These are phyloP conservation scores for Globisporangium paroecandrum DNA, from an alignment of 352 stramenopile genomes.

Conservation along the genomic window DNA sequence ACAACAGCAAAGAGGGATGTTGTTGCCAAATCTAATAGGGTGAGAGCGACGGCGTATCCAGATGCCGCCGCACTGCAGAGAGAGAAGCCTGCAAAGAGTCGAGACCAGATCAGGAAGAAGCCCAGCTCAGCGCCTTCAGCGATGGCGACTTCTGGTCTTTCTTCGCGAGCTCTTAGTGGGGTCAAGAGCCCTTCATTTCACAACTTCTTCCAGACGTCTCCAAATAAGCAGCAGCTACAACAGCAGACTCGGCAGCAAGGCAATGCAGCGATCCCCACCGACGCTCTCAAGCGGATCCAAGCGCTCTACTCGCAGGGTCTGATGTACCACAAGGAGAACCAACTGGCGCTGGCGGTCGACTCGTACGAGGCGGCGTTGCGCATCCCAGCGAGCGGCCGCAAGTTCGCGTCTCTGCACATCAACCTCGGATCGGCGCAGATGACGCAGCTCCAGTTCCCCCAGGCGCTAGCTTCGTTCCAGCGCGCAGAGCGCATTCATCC, in stretches of 20 bases:
- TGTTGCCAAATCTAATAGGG: background rate
- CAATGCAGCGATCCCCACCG: background rate
- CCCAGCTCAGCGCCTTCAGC: background rate
- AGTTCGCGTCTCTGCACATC: slow-evolving; percentile 64
- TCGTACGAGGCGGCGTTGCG: slow-evolving; percentile 51
- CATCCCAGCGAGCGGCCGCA: slow-evolving; percentile 24
- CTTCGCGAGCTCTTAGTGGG: background rate
- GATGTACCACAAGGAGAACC: slow-evolving; percentile 49
- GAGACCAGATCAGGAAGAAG: slow-evolving; percentile 3
- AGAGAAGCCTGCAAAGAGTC: background rate
- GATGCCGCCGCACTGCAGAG: background rate
- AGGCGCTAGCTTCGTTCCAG: slow-evolving; percentile 38
- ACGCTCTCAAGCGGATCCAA: slow-evolving; percentile 38
- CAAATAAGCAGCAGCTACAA: background rate
- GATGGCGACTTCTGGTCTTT: background rate
- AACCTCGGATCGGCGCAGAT: slow-evolving; percentile 64
- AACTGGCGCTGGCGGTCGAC: slow-evolving; percentile 39
- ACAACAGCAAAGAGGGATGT: background rate
- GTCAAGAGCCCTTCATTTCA: background rate
- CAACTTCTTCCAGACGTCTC: background rate
- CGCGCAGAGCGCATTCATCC: slow-evolving; percentile 50
- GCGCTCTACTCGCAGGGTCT: slow-evolving; percentile 58
- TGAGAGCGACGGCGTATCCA: background rate
- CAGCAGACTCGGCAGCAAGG: background rate
- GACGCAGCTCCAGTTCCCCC: slow-evolving; percentile 28